These are phyloP conservation scores for Aspergillus tamarii DNA, from an alignment of 2,329 filamentous ascomycete genomes.

Conservation along the genomic window DNA sequence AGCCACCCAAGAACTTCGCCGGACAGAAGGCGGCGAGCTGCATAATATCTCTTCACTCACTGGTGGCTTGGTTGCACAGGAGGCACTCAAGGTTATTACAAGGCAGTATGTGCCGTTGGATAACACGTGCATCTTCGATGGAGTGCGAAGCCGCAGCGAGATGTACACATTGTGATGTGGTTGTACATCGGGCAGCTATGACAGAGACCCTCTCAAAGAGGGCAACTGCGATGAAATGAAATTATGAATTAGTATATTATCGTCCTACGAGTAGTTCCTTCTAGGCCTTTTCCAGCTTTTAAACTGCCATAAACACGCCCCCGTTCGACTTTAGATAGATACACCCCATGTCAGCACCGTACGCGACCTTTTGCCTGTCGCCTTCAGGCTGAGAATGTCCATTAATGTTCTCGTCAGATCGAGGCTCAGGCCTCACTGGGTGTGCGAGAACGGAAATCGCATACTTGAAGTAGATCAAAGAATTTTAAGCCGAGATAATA, in stretches of 20 bases:
- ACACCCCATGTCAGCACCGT: not conserved
- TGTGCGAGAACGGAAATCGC: not conserved
- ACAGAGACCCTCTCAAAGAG: not conserved
- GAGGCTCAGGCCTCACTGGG: not conserved
- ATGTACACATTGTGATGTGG: constrained; percentile 52
- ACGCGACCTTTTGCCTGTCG: not conserved
- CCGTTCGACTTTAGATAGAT: not conserved
- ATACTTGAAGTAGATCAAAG: too few relatives aligned
- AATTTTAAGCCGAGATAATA: not conserved
- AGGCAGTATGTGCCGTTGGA: constrained; percentile 68
- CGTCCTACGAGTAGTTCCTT: not conserved
- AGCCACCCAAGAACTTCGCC: constrained; percentile 68
- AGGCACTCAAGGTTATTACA: constrained; percentile 83
- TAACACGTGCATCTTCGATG: constrained; percentile 67
- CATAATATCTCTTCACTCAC: constrained; percentile 89
- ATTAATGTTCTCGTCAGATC: too few relatives aligned
- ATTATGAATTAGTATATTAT: not conserved
- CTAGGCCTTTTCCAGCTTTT: not conserved
- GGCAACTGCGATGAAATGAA: constrained; percentile 6
- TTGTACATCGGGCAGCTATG: not conserved
- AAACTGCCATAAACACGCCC: not conserved
- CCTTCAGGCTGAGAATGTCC: not conserved
- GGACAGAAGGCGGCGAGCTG: constrained; percentile 81
- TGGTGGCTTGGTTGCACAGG: constrained; percentile 94
- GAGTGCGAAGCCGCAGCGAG: constrained; percentile 58